Conservation (phyloP, 169 alveolate species). For the Haemoproteus tartakovskyi region DNA sequence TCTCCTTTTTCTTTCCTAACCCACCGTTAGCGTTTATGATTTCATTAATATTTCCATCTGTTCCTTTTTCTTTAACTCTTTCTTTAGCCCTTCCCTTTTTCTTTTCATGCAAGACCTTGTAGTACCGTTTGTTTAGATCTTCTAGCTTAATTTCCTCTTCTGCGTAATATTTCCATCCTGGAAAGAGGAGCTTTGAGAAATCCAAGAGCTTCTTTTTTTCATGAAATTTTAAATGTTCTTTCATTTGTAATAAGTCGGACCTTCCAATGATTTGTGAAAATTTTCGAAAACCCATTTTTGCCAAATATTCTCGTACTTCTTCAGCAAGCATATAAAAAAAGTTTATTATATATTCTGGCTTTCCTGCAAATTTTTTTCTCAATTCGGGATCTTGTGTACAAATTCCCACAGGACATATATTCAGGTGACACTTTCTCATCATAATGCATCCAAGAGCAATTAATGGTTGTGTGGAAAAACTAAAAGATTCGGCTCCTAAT, state of each 20-base stretch:
- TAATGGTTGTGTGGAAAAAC: slow-evolving; percentile 79
- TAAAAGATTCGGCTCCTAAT: slow-evolving; percentile 80
- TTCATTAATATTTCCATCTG: no score
- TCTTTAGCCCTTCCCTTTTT: no score
- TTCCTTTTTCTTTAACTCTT: no score
- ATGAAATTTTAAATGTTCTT: slow-evolving; percentile 55
- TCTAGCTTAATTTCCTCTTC: slow-evolving; percentile 49
- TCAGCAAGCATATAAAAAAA: slow-evolving; percentile 76
- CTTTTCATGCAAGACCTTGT: no score
- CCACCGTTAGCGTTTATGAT: no score
- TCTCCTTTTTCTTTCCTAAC: no score
- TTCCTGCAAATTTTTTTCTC: slow-evolving; percentile 78
- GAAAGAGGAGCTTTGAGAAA: slow-evolving; percentile 51
- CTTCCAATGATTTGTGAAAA: slow-evolving; percentile 66
- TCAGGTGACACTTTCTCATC: slow-evolving; percentile 83
- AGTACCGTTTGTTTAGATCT: no score
- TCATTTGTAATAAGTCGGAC: slow-evolving; percentile 60
- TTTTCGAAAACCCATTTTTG: slow-evolving; percentile 72
- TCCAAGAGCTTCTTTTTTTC: slow-evolving; percentile 54
- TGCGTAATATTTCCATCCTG: slow-evolving; percentile 68
- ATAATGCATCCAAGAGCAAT: slow-evolving; percentile 81
- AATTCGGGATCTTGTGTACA: slow-evolving; percentile 82
- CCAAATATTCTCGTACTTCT: slow-evolving; percentile 75
- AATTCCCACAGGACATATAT: slow-evolving; percentile 83
- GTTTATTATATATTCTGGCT: slow-evolving; percentile 79